A percentile compares a stretch with the other conserved stretches of the same genome.
Evolutionary conservation across 2,329 filamentous ascomycete genomes (phyloP).

Genomic region (Apiospora malaysiana): DNA sequence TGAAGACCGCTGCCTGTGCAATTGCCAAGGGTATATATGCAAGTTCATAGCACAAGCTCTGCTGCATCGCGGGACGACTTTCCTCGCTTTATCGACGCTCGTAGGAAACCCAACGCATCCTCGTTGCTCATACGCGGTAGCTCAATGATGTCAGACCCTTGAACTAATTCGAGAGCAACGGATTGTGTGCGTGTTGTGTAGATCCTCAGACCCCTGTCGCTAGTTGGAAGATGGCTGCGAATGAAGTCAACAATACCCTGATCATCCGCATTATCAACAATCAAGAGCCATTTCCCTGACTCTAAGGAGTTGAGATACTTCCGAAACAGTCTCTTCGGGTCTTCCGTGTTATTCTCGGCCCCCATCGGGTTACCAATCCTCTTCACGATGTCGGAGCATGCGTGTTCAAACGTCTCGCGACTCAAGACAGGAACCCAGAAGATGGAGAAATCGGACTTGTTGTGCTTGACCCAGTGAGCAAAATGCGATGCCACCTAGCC

Average conservation of each 20-base stretch:
- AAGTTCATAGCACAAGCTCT: slow-evolving; percentile 34
- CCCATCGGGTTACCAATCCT: slow-evolving; percentile 38
- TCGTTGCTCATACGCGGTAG: slow-evolving; percentile 36
- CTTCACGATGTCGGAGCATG: slow-evolving; percentile 42
- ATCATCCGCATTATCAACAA: slow-evolving; percentile 53
- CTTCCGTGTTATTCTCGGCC: no score
- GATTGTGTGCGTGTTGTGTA: no score
- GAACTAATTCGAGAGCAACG: slow-evolving; percentile 36
- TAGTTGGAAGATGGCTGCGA: no score
- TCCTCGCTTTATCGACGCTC: slow-evolving; percentile 34
- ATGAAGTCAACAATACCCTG: neutral
- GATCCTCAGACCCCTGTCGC: no score
- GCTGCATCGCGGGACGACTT: slow-evolving; percentile 26
- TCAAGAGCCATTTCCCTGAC: slow-evolving; percentile 45
- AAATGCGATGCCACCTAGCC: slow-evolving; percentile 43
- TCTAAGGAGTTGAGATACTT: slow-evolving; percentile 35
- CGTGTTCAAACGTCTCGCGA: slow-evolving; percentile 39
- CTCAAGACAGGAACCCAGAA: slow-evolving; percentile 46
- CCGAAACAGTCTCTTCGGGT: no score
- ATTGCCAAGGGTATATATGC: slow-evolving; percentile 49
- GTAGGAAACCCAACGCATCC: slow-evolving; percentile 36
- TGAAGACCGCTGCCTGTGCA: slow-evolving; percentile 47
- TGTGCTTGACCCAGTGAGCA: slow-evolving; percentile 36
- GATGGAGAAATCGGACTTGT: slow-evolving; percentile 39
- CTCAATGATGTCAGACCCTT: slow-evolving; percentile 33